Evolutionary conservation across 257 asterid species (phyloP).

Genomic region (Solanum sejunctum): DNA sequence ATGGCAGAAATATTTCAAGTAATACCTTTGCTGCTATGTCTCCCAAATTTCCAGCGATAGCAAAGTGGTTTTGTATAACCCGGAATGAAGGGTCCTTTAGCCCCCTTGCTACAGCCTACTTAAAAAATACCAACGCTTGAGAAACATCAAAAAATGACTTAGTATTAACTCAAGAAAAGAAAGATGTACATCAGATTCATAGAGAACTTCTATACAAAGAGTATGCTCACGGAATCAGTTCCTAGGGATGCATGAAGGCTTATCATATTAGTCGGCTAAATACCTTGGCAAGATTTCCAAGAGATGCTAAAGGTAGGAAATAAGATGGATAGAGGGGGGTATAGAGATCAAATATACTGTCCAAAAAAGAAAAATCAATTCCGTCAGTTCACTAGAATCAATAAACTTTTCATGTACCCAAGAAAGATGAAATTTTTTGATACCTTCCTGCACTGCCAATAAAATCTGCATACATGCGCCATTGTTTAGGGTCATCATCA

Average conservation of each 20-base stretch:
- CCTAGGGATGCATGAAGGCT: neutral
- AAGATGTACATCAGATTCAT: neutral
- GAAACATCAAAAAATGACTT: neutral
- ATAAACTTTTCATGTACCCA: neutral
- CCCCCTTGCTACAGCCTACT: slow-evolving; percentile 95
- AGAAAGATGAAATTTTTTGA: neutral
- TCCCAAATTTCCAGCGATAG: slow-evolving; percentile 75
- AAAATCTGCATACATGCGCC: slow-evolving; percentile 98
- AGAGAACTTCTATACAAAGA: neutral
- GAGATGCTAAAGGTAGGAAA: slow-evolving; percentile 85
- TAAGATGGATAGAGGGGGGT: slow-evolving; percentile 80
- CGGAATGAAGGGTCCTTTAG: slow-evolving; percentile 93
- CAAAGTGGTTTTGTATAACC: slow-evolving; percentile 94
- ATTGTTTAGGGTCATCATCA: slow-evolving; percentile 93
- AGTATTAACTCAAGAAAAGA: neutral
- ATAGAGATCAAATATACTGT: slow-evolving; percentile 94
- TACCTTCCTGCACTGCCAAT: slow-evolving; percentile 96
- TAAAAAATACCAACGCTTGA: slow-evolving; percentile 1
- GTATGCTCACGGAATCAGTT: neutral
- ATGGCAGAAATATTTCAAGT: neutral
- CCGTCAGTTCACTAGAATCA: neutral
- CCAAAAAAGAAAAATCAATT: neutral
- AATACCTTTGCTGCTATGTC: slow-evolving; percentile 90
- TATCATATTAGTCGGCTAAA: neutral
- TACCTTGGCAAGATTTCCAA: slow-evolving; percentile 95